Conservation (phyloP, 768 basidiomycete genomes). For the Tricholoma sp. region DNA sequence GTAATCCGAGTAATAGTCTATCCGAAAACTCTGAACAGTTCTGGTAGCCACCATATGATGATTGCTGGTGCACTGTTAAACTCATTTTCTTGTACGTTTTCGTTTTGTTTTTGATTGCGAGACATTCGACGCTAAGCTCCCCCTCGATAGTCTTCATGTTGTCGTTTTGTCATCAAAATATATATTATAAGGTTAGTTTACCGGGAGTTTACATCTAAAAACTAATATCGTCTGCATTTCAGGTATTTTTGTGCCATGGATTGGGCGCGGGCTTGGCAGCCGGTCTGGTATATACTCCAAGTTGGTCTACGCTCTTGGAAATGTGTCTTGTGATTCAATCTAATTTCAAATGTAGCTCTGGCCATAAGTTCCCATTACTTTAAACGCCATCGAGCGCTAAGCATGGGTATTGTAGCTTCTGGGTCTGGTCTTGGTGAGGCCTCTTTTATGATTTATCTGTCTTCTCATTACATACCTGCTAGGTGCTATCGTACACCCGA, state of each 20-base stretch:
- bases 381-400: constrained; percentile 39
- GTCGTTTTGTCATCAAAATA: constrained; percentile 23
- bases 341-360: constrained; percentile 24
- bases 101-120: background rate
- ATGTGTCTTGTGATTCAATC: background rate
- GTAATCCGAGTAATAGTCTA: background rate
- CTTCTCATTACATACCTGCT: background rate
- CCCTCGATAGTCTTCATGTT: constrained; percentile 21
- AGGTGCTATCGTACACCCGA: constrained; percentile 54
- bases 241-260: constrained; percentile 42
- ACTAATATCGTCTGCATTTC: background rate
- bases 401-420: constrained; percentile 42
- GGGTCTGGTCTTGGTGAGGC: constrained; percentile 12
- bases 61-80: constrained; percentile 12
- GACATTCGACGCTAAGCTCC: background rate
- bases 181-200: constrained; percentile 26
- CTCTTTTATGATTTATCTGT: background rate
- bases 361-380: constrained; percentile 44
- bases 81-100: constrained; percentile 8
- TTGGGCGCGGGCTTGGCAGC: constrained; percentile 39
- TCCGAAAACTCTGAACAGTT: background rate
- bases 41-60: constrained; percentile 11
- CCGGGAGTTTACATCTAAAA: background rate
- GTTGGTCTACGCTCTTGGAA: background rate
- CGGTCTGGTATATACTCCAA: constrained; percentile 41